Evolutionary conservation across 345 rosid genomes (phyloP).

Genomic region (Kandelia obovata): DNA sequence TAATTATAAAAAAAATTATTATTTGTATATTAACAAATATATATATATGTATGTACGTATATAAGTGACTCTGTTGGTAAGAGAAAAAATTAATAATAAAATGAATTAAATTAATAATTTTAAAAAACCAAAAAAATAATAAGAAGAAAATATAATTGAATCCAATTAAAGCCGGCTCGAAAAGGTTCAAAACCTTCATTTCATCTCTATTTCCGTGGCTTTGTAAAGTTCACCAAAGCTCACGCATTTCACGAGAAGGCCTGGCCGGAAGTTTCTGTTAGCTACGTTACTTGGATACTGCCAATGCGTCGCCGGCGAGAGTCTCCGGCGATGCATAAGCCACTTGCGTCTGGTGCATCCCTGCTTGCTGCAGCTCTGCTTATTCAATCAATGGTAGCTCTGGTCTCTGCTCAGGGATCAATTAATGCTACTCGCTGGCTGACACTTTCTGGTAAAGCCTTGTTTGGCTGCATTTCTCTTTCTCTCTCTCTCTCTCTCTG

Average conservation of each 20-base stretch:
- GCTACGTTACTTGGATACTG: no score
- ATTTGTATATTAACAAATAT: no score
- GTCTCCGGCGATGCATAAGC: constrained; percentile 3
- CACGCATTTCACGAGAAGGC: not conserved
- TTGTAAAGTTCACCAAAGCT: not conserved
- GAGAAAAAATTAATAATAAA: no score
- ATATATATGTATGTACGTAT: no score
- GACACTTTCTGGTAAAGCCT: constrained; percentile 12
- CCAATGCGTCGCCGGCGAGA: not conserved
- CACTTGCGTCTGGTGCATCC: not conserved
- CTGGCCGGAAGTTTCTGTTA: not conserved
- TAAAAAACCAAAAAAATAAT: no score
- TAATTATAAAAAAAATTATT: no score
- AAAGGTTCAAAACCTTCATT: not conserved
- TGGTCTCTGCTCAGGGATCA: constrained; percentile 19
- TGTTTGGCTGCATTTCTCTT: not conserved
- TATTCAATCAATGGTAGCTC: not conserved
- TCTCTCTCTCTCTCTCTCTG: not conserved
- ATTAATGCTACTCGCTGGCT: not conserved
- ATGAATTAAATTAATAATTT: no score
- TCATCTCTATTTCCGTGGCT: not conserved
- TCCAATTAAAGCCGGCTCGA: not conserved
- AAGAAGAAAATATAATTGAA: no score
- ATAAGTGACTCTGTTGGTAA: no score
- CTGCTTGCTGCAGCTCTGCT: constrained; percentile 1